These are phyloP conservation scores for Penicillium samsonianum DNA, from an alignment of 495 filamentous ascomycete genomes.

Conservation along the genomic window DNA sequence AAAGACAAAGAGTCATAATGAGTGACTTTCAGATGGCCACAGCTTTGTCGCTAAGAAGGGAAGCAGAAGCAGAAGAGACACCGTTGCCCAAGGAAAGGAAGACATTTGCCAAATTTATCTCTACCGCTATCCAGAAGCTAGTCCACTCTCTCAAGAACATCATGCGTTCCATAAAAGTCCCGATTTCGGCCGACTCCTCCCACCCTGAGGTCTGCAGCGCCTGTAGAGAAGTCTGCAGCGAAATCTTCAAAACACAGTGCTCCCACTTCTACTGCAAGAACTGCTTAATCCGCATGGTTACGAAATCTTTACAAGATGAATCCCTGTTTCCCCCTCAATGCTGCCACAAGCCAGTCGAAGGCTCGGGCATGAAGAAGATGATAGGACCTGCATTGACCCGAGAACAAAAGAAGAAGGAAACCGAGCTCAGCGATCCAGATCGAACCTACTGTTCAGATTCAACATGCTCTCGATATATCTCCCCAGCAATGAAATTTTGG, in stretches of 20 bases:
- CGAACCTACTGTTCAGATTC: constrained; percentile 33
- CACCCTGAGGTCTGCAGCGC: neutral
- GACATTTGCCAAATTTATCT: neutral
- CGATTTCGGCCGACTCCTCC: too few species aligned
- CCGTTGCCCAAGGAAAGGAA: neutral
- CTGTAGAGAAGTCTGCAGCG: neutral
- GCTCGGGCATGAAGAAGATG: constrained; percentile 15
- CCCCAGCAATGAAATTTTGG: constrained; percentile 1
- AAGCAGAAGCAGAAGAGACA: neutral
- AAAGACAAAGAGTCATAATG: neutral
- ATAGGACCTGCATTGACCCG: constrained; percentile 8
- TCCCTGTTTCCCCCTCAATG: constrained; percentile 43
- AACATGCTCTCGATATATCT: constrained; percentile 33
- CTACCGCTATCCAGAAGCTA: neutral
- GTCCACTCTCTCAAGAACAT: neutral
- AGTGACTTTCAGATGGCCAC: neutral
- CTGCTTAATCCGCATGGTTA: neutral
- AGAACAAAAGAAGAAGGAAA: constrained; percentile 19
- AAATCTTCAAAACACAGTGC: neutral
- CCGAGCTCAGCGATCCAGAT: constrained; percentile 29
- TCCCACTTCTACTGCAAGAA: neutral
- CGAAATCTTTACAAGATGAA: constrained; percentile 20
- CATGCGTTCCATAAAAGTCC: neutral
- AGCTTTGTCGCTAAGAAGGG: neutral
- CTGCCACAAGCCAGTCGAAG: constrained; percentile 30